These are phyloP conservation scores for Ceratocystis lukuohia DNA, from an alignment of 2,329 filamentous ascomycete genomes.

Conservation along the genomic window DNA sequence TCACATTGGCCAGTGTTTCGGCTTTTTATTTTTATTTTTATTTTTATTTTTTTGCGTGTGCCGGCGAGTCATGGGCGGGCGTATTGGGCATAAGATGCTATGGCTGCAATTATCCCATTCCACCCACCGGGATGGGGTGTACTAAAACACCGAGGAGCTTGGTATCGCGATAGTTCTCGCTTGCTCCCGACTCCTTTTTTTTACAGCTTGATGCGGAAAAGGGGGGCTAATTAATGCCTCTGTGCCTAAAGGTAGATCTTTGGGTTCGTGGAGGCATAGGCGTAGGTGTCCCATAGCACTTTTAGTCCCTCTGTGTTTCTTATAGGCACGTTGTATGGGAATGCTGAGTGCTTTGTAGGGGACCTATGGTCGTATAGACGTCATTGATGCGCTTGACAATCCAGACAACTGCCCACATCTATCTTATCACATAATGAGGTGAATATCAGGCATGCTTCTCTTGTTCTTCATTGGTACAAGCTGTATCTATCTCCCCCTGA, in stretches of 20 bases:
- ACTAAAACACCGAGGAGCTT: neutral
- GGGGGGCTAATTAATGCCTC: neutral
- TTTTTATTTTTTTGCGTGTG: neutral
- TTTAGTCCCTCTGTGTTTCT: neutral
- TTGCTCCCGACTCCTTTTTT: neutral
- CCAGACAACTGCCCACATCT: neutral
- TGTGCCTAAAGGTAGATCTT: slow-evolving; percentile 1
- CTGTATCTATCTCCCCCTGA: neutral
- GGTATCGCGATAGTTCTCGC: neutral
- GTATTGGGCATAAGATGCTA: neutral
- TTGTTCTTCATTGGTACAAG: neutral
- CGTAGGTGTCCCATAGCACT: neutral
- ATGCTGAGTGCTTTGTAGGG: too few relatives aligned
- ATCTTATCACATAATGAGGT: neutral
- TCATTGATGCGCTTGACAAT: neutral
- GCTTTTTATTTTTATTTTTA: neutral
- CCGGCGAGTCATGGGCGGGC: neutral
- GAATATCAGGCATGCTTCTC: neutral
- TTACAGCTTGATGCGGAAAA: neutral
- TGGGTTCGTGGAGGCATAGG: neutral
- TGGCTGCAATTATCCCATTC: neutral
- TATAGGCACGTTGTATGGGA: too few relatives aligned
- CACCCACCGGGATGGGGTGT: neutral
- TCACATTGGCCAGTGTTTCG: too few relatives aligned
- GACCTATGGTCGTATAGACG: neutral